Evolutionary conservation across 2,329 filamentous ascomycete genomes (phyloP).

Genomic region (Stemphylium beticola): DNA sequence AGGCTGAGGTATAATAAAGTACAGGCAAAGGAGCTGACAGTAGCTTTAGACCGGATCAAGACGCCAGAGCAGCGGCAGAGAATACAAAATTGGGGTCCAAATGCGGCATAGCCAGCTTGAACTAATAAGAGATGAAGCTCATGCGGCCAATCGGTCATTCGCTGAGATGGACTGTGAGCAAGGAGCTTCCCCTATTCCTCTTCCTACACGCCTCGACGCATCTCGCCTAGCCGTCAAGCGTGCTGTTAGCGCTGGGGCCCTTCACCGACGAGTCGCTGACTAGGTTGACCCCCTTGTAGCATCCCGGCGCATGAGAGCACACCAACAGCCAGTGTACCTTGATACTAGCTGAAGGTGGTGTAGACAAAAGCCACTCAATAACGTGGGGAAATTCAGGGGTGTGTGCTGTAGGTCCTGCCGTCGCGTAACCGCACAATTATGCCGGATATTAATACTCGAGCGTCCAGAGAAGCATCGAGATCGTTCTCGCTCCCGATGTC

Average conservation of each 20-base stretch:
- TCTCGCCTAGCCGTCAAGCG: constrained; percentile 14
- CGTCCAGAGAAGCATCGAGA: neutral
- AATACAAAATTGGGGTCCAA: constrained; percentile 40
- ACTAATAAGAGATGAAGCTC: constrained; percentile 27
- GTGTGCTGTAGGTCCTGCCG: constrained; percentile 13
- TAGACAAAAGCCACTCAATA: constrained; percentile 37
- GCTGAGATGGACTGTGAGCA: constrained; percentile 18
- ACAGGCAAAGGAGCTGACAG: constrained; percentile 25
- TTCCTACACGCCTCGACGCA: constrained; percentile 11
- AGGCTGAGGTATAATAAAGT: constrained; percentile 21
- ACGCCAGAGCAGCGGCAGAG: constrained; percentile 40
- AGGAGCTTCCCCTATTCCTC: constrained; percentile 29
- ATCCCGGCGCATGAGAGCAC: constrained; percentile 27
- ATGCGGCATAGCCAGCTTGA: constrained; percentile 26
- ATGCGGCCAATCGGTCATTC: constrained; percentile 32
- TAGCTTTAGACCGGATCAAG: constrained; percentile 13
- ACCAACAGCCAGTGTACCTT: constrained; percentile 31
- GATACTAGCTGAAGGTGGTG: constrained; percentile 23
- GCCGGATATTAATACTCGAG: neutral
- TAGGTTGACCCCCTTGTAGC: constrained; percentile 8
- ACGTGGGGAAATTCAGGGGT: constrained; percentile 48
- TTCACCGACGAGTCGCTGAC: constrained; percentile 9
- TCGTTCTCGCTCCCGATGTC: neutral
- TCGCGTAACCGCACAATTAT: constrained; percentile 3
- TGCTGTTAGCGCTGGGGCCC: constrained; percentile 17